phyloP scores from a whole-genome alignment of 2,329 filamentous ascomycete species.

The Fusarium mundagurra region DNA sequence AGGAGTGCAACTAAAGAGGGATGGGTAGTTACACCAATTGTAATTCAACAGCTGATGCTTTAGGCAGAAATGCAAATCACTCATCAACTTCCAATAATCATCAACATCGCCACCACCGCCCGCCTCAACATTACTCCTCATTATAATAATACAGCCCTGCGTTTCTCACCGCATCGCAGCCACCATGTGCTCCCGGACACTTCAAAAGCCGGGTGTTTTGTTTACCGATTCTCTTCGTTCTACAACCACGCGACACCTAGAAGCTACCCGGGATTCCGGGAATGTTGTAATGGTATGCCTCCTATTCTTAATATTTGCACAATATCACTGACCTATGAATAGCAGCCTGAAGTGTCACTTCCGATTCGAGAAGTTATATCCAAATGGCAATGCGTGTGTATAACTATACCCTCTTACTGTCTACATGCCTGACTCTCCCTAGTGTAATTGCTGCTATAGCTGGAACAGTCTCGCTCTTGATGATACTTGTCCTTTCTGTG shows the following conservation, averaged over 20 bases:
- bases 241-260: not conserved
- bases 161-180: not conserved
- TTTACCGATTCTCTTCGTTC: fast-evolving
- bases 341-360: not conserved
- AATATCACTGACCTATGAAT: not conserved
- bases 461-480: fast-evolving
- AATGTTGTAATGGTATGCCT: not conserved
- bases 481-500: fast-evolving
- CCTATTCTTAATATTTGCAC: fast-evolving
- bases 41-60: not conserved
- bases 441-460: not conserved
- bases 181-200: not conserved
- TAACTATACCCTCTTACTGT: fast-evolving
- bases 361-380: not conserved
- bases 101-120: not conserved
- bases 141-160: not conserved
- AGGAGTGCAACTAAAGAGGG: not conserved
- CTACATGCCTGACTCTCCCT: fast-evolving
- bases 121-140: not conserved
- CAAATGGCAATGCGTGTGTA: not conserved
- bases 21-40: not conserved
- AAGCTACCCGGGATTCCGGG: not conserved
- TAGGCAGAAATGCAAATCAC: slow-evolving; percentile 2
- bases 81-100: not conserved
- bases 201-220: not conserved